These are phyloP conservation scores for Solanum bulbocastanum DNA, from an alignment of 257 asterid species.

Conservation along the genomic window DNA sequence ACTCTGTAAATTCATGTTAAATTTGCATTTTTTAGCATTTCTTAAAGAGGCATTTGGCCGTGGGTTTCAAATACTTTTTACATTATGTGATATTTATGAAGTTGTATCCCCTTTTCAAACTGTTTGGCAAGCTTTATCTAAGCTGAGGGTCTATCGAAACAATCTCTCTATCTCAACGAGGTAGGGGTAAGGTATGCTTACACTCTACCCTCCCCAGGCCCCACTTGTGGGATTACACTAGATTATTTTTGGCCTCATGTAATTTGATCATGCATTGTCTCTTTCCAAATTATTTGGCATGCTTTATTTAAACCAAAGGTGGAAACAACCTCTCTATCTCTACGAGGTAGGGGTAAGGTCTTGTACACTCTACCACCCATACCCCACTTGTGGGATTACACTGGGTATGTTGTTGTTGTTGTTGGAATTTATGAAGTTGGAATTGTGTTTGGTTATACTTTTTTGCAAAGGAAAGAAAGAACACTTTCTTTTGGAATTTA, in stretches of 20 bases:
- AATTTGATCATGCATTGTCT: not conserved
- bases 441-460: not conserved
- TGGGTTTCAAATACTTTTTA: not conserved
- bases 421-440: not conserved
- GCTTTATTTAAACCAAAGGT: not conserved
- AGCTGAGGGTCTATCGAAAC: not conserved
- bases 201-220: not conserved
- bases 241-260: not conserved
- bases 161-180: not conserved
- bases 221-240: not conserved
- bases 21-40: not conserved
- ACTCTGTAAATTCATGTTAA: not conserved
- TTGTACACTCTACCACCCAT: not conserved
- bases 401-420: not conserved
- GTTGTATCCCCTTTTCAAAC: not conserved
- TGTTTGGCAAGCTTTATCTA: not conserved
- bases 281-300: not conserved
- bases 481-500: not conserved
- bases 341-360: not conserved
- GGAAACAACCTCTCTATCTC: not conserved
- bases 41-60: not conserved
- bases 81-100: not conserved
- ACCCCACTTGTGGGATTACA: not conserved
- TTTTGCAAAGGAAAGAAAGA: not conserved
- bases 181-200: not conserved